Conservation (phyloP, 2,329 filamentous ascomycete species). For the Bertia moriformis region DNA sequence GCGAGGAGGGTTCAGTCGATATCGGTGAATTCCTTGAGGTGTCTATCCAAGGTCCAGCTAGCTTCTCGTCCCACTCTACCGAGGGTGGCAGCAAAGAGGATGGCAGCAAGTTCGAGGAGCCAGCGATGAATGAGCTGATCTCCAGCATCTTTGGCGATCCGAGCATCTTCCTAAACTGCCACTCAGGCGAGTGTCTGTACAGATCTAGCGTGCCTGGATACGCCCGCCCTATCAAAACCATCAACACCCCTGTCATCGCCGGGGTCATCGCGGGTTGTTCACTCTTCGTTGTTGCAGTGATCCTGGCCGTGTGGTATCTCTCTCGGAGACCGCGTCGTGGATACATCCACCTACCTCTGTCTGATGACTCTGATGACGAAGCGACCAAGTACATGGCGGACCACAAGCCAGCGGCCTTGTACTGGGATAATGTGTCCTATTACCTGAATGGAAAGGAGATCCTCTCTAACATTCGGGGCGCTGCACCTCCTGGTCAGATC, state of each 20-base stretch:
- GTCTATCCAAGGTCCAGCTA: slow-evolving; percentile 73
- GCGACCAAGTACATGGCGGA: slow-evolving; percentile 73
- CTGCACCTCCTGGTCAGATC: slow-evolving; percentile 87
- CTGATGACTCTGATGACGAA: slow-evolving; percentile 79
- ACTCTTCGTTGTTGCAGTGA: slow-evolving; percentile 76
- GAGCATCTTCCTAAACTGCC: slow-evolving; percentile 71
- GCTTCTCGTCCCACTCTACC: slow-evolving; percentile 60
- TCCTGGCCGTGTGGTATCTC: slow-evolving; percentile 75
- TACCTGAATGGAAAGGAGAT: slow-evolving; percentile 78
- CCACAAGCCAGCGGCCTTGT: slow-evolving; percentile 77
- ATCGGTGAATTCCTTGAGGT: slow-evolving; percentile 76
- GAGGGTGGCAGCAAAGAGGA: slow-evolving; percentile 32
- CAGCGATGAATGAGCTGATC: slow-evolving; percentile 83
- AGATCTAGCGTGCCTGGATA: slow-evolving; percentile 88
- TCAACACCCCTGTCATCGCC: slow-evolving; percentile 93
- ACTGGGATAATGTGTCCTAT: slow-evolving; percentile 81
- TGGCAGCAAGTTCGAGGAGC: slow-evolving; percentile 76
- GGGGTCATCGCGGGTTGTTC: slow-evolving; percentile 77
- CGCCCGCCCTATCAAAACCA: slow-evolving; percentile 72
- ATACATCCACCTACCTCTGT: slow-evolving; percentile 46
- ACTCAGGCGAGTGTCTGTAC: slow-evolving; percentile 83
- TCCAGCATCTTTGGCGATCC: slow-evolving; percentile 77
- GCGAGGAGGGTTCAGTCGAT: slow-evolving; percentile 79
- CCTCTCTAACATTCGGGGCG: slow-evolving; percentile 63
- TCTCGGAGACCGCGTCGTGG: slow-evolving; percentile 62